phyloP scores from a whole-genome alignment of 768 basidiomycete genomes.

The Russula sp. region DNA sequence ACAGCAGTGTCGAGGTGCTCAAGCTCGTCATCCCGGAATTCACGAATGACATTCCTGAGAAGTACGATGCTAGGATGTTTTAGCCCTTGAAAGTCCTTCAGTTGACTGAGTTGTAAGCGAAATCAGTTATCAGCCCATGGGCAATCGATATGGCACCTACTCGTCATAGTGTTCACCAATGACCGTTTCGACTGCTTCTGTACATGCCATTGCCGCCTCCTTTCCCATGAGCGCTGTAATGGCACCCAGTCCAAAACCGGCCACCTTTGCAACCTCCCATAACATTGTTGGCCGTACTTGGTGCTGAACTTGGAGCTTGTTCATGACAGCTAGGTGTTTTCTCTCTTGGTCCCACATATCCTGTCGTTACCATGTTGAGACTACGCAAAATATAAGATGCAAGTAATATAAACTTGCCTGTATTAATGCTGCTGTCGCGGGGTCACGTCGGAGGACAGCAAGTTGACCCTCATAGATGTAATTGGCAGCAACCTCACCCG shows the following conservation, averaged over 20 bases:
- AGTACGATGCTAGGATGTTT: constrained; percentile 77
- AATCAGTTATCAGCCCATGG: neutral
- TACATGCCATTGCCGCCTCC: constrained; percentile 97
- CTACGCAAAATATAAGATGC: neutral
- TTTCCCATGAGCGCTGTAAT: constrained; percentile 83
- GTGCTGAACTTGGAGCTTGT: constrained; percentile 80
- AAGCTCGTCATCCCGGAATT: constrained; percentile 91
- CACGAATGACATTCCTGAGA: constrained; percentile 63
- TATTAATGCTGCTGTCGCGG: constrained; percentile 54
- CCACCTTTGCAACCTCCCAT: constrained; percentile 77
- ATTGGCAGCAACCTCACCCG: constrained; percentile 93
- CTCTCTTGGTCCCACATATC: constrained; percentile 98
- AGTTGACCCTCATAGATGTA: constrained; percentile 92
- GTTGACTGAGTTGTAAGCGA: constrained; percentile 51
- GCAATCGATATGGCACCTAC: constrained; percentile 43
- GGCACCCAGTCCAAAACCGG: constrained; percentile 82
- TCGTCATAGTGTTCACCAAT: constrained; percentile 99
- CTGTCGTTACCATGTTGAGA: constrained; percentile 36
- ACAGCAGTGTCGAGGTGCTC: constrained; percentile 93
- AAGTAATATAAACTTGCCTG: constrained; percentile 46
- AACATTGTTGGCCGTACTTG: constrained; percentile 76
- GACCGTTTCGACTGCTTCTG: constrained; percentile 95
- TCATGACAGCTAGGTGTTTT: constrained; percentile 83
- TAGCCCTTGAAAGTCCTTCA: constrained; percentile 62
- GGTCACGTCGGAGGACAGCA: constrained; percentile 60